Base-by-base conservation (phyloP, 129 eudicot species). In the Chrysanthemum seticuspe region DNA sequence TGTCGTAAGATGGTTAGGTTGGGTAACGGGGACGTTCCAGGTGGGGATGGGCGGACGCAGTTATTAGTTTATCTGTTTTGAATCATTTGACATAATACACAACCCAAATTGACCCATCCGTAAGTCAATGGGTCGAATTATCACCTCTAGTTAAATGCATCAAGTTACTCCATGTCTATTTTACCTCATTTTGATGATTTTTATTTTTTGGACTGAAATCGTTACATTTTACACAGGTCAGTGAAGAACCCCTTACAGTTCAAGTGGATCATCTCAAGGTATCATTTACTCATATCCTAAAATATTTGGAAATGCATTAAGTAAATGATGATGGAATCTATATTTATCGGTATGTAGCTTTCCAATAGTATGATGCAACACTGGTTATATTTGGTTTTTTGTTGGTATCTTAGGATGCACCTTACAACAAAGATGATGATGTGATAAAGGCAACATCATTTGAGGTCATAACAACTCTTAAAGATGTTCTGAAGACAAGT, bases 221-320 rank as follows among this genome's bases (percentile, higher is more conserved):
- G 7, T 68, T 72, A 13, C 68, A 13, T 74, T 59, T 54, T 76
- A 18, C 74, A 71, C 88, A 91, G 97, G 97, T 89, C 79, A 81
- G 89, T 80, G 97, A 92, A 81, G 96, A 89, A 61, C 96, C 97
- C 52, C 96, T 89, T 65, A 92, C 94, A 0, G 97, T 92, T 62
- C 78, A 85, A 76, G 90, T 92, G 76, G 96, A 92, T 78, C 97
- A 92, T 83, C 89, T 92, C 73, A 86, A 92, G 97, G 97, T 80
- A 85, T 65, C 75, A 55, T 52, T 55, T 49, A 13, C 55, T 72
- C 70, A 1, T 53, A 52, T 58, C 18, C 13, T 56, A 70, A 68
- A 55, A 16, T 21, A 25, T 75, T 21, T 57, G 54, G 62, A 62
- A 57, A 74, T 68, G 56, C 45, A 36, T 51, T 59, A 67, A 50